A percentile compares a stretch with the other conserved stretches of the same genome.
These are phyloP conservation scores for Drechslerella stenobrocha DNA, from an alignment of 2,329 filamentous ascomycete genomes.

Conservation along the genomic window DNA sequence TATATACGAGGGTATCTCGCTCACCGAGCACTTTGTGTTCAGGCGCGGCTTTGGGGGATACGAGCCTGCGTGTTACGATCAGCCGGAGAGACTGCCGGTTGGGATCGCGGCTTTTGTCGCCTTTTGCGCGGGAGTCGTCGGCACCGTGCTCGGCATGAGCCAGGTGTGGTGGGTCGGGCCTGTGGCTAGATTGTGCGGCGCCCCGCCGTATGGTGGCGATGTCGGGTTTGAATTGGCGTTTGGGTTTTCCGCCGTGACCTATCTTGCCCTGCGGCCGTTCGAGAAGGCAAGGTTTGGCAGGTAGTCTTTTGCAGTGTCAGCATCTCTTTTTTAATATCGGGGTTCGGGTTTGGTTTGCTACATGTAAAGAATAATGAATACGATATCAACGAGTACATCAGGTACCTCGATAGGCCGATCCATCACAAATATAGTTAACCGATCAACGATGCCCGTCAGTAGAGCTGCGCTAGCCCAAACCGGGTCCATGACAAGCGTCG, in stretches of 20 bases:
- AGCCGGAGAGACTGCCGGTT: conserved; percentile 63
- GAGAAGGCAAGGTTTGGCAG: conserved; percentile 59
- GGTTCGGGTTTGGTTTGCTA: conserved; percentile 14
- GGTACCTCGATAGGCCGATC: too few species aligned
- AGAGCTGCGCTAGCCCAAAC: too few species aligned
- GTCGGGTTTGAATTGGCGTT: conserved; percentile 68
- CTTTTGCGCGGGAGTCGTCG: conserved; percentile 67
- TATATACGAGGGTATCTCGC: conserved; percentile 69
- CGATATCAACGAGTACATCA: too few species aligned
- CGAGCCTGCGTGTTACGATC: conserved; percentile 63
- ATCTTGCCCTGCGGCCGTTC: conserved; percentile 60
- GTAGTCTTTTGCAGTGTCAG: conserved; percentile 51
- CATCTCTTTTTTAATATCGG: not conserved
- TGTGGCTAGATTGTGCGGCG: conserved; percentile 65
- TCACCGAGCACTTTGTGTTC: conserved; percentile 71
- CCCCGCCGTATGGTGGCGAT: conserved; percentile 58
- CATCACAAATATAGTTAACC: too few species aligned
- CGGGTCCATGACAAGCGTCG: too few species aligned
- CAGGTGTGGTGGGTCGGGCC: conserved; percentile 72
- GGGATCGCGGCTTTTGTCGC: conserved; percentile 67
- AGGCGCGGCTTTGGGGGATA: conserved; percentile 66
- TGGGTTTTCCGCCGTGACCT: conserved; percentile 62
- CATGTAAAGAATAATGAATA: too few species aligned
- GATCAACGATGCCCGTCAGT: too few species aligned
- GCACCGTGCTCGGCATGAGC: conserved; percentile 71